These are phyloP conservation scores for Endothia cerciana DNA, from an alignment of 2,329 filamentous ascomycete species.

Conservation along the genomic window DNA sequence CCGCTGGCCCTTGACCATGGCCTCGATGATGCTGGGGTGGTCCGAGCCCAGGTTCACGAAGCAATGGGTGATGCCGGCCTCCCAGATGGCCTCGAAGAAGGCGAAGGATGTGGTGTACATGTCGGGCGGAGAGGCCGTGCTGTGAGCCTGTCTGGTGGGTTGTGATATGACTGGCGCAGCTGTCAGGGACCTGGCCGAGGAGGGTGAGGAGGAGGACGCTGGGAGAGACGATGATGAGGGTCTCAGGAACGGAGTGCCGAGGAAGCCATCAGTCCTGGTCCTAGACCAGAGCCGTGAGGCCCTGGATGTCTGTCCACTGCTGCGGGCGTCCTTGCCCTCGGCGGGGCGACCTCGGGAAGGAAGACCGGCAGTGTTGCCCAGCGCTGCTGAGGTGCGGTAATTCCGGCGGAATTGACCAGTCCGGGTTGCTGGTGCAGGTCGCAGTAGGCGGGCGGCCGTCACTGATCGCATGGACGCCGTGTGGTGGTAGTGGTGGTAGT, in stretches of 20 bases:
- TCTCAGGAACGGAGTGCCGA: background rate
- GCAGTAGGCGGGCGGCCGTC: background rate
- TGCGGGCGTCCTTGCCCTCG: background rate
- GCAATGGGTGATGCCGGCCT: constrained; percentile 64
- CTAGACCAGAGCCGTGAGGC: constrained; percentile 10
- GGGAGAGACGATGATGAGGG: background rate
- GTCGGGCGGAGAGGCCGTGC: constrained; percentile 31
- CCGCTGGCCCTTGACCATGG: constrained; percentile 72
- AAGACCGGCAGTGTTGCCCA: constrained; percentile 12
- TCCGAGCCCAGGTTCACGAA: constrained; percentile 65
- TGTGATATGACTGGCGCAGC: background rate
- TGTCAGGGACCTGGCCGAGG: background rate
- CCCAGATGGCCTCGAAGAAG: constrained; percentile 82
- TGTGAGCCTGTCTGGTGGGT: constrained; percentile 9
- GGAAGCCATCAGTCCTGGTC: constrained; percentile 4
- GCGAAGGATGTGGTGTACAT: constrained; percentile 78
- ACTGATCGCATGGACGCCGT: background rate
- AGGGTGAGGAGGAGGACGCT: constrained; percentile 1
- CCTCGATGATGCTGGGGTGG: constrained; percentile 73
- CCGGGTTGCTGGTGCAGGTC: background rate
- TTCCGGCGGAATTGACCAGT: background rate
- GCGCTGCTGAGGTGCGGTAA: constrained; percentile 31
- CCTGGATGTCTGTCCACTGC: background rate
- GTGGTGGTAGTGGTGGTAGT: constrained; percentile 7
- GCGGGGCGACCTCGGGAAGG: constrained; percentile 14